Percentiles rank a stretch among this genome's conserved stretches.
Evolutionary conservation across 331 rosid genomes (phyloP).

Genomic region (Quercus tomentella): DNA sequence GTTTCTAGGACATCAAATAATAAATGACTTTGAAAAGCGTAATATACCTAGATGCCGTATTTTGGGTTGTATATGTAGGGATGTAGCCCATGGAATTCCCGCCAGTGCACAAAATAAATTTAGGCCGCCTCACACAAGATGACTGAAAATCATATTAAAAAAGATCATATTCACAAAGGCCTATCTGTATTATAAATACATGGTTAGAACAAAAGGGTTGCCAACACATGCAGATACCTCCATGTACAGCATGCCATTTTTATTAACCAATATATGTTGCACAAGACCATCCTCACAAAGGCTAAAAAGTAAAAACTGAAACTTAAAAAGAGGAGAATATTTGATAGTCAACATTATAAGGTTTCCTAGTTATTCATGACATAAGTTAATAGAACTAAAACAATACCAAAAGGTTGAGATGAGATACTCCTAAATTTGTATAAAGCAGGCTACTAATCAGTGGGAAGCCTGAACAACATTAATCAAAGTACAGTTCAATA

Average conservation of each 20-base stretch:
- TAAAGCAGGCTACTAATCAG: neutral
- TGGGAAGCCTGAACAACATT: neutral
- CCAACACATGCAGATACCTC: conserved; percentile 1
- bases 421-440: neutral
- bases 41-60: conserved; percentile 51
- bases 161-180: conserved; percentile 8
- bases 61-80: conserved; percentile 79
- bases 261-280: neutral
- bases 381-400: neutral
- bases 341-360: neutral
- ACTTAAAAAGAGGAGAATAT: neutral
- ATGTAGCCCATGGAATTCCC: conserved; percentile 70
- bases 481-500: neutral
- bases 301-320: neutral
- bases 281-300: neutral
- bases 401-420: neutral
- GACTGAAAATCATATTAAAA: conserved; percentile 45
- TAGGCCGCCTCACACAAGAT: conserved; percentile 86
- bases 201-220: neutral
- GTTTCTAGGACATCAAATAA: neutral
- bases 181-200: neutral
- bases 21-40: conserved; percentile 4
- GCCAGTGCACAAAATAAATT: conserved; percentile 92
- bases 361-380: neutral
- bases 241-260: neutral